Evolutionary conservation across 306 rosid species (phyloP), one percentile per base, ranked within the genome.

Genomic region (Morella rubra): DNA sequence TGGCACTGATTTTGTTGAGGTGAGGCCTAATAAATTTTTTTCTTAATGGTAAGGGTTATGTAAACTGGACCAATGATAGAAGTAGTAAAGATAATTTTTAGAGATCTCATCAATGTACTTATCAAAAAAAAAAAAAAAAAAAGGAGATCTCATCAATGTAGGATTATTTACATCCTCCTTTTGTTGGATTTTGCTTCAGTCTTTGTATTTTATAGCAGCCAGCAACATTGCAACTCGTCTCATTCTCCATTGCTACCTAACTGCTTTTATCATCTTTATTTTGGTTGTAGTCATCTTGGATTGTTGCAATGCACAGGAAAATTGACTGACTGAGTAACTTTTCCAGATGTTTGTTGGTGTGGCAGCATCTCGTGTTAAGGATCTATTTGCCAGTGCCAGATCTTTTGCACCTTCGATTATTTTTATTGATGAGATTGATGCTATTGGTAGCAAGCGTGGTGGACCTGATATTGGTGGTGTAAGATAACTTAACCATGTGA

Each of bases 1-100:
- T 82, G 98, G 98, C 87, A 94, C 98, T 8, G 98, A 92, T 79
- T 94, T 94, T 84, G 98, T 94, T 71, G 98, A 94, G 98, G 98
- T 94, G 75, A 76, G 81, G 75, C 78, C 79, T 64, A 62, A 79
- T 32, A 32, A 0, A 32, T 2, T 32, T 84, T 75, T 84, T 64
- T 53, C 46, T 59, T 20, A 79, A 76, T 72, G 40, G 71, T n/a
- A 37, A 64, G 44, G 69, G 13, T 64, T 70, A 60, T 84, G 37
- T 58, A 50, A 72, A 71, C 75, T 71, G 65, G 80, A 54, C 15
- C 64, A 58, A 32, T 2, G 2, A 58, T 58, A 76, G 73, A 11
- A 60, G 32, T 27, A 32, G 32, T 27, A 60, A 27, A 60, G 42
- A 32, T 18, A 0, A 2, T 37, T 5, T 60, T 60, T 60, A 18